A percentile compares a stretch with the other conserved stretches of the same genome.
Conservation (phyloP, 2,329 filamentous ascomycete genomes). For the Epichloe brachyelytri region DNA sequence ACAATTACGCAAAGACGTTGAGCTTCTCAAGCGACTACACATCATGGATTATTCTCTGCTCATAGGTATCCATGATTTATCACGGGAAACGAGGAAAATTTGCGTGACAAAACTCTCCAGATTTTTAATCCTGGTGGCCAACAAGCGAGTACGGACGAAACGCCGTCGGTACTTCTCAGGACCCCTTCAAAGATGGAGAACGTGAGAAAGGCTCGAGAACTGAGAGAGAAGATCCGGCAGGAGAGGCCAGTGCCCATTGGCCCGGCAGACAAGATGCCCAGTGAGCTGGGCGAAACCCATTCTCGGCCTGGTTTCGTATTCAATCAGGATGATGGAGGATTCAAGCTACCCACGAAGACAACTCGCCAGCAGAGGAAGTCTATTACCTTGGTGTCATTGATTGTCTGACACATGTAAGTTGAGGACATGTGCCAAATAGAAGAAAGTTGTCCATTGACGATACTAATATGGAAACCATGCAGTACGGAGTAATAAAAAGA, state of each 20-base stretch:
- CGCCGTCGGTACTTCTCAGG: constrained; percentile 57
- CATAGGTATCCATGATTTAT: constrained; percentile 84
- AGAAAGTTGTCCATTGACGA: not conserved
- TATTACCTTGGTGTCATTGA: constrained; percentile 99
- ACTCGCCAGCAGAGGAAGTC: constrained; percentile 73
- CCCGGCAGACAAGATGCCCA: constrained; percentile 77
- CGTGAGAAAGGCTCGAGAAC: constrained; percentile 76
- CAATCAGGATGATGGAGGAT: constrained; percentile 87
- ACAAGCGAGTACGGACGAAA: constrained; percentile 40
- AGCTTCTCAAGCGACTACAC: constrained; percentile 70
- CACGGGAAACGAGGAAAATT: constrained; percentile 85
- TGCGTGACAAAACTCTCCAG: constrained; percentile 77
- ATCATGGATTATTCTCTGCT: constrained; percentile 99
- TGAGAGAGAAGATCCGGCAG: constrained; percentile 82
- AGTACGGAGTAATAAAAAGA: constrained; percentile 94
- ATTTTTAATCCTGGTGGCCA: constrained; percentile 87
- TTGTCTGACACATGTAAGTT: constrained; percentile 85
- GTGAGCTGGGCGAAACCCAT: constrained; percentile 67
- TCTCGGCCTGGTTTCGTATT: constrained; percentile 65
- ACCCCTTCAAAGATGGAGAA: constrained; percentile 92
- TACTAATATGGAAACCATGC: constrained; percentile 5
- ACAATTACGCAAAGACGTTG: constrained; percentile 79
- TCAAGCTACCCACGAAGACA: constrained; percentile 88
- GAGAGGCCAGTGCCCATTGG: constrained; percentile 92
- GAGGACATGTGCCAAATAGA: not conserved